phyloP scores from a whole-genome alignment of 2,329 filamentous ascomycete species.

The Neonectria sp. region DNA sequence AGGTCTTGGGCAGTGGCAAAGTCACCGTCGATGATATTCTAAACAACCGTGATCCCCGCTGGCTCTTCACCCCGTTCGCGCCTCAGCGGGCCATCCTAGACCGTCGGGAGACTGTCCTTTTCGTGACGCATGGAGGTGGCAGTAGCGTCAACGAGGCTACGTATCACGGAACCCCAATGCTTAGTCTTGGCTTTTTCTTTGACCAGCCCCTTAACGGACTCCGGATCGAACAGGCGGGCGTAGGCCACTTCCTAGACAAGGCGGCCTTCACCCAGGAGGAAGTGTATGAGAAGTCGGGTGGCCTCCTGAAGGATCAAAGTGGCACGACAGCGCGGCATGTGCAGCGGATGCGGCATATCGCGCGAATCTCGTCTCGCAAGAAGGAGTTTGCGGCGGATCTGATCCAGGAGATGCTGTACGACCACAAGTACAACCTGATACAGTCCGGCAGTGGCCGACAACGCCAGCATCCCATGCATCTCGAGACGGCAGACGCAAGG shows the following conservation, averaged over 20 bases:
- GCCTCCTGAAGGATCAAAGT: slow-evolving; percentile 1
- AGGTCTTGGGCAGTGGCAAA: neutral
- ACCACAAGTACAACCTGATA: neutral
- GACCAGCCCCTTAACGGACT: neutral
- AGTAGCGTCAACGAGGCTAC: neutral
- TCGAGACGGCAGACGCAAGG: neutral
- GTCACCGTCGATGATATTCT: too few relatives aligned
- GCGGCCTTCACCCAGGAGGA: neutral
- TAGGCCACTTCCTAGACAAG: neutral
- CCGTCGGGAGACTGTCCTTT: neutral
- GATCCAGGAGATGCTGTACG: neutral
- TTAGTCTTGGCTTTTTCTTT: neutral
- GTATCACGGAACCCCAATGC: neutral
- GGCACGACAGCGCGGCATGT: neutral
- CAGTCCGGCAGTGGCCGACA: neutral
- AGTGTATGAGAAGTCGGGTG: neutral
- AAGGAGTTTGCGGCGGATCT: slow-evolving; percentile 6
- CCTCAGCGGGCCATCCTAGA: slow-evolving; percentile 3
- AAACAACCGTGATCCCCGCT: neutral
- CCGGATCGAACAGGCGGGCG: neutral
- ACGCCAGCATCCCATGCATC: slow-evolving; percentile 2
- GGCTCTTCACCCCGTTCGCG: slow-evolving; percentile 1
- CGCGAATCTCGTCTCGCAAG: neutral
- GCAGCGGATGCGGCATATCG: neutral
- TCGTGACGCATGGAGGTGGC: neutral